Percentiles rank a stretch among this genome's conserved stretches.
Conservation (phyloP, 768 basidiomycete genomes). For the Rickenella mellea region DNA sequence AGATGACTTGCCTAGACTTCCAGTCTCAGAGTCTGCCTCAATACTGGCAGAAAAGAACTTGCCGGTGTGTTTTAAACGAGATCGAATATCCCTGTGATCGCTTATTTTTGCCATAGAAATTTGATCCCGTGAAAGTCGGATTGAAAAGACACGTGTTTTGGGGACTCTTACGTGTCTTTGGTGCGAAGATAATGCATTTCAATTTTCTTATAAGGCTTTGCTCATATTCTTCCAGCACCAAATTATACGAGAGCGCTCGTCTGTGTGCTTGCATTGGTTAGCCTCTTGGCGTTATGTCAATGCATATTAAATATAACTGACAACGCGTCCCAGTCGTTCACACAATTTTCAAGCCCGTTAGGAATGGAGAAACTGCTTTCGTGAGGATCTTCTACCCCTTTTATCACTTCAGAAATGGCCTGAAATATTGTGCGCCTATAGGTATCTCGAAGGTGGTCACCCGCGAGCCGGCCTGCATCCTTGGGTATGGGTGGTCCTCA, state of each 20-base stretch:
- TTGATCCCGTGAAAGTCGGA: not conserved
- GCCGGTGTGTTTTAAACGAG: too few species aligned
- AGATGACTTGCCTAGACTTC: not conserved
- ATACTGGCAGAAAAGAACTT: too few species aligned
- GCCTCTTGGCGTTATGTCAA: not conserved
- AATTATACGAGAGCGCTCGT: not conserved
- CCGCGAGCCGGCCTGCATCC: not conserved
- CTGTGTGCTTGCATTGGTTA: not conserved
- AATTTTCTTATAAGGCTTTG: not conserved
- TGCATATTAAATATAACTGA: not conserved
- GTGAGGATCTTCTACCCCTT: not conserved
- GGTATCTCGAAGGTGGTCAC: not conserved
- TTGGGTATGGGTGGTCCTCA: not conserved
- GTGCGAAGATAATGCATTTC: not conserved
- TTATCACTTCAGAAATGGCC: not conserved
- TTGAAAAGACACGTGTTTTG: not conserved
- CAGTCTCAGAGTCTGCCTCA: too few species aligned
- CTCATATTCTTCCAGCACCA: not conserved
- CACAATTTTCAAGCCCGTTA: not conserved
- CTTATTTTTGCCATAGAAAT: not conserved
- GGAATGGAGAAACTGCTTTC: not conserved
- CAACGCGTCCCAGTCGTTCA: not conserved
- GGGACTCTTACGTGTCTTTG: not conserved
- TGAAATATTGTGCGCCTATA: not conserved
- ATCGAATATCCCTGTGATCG: not conserved